Conservation (phyloP, 345 rosid genomes). For the Syzygium aqueum region DNA sequence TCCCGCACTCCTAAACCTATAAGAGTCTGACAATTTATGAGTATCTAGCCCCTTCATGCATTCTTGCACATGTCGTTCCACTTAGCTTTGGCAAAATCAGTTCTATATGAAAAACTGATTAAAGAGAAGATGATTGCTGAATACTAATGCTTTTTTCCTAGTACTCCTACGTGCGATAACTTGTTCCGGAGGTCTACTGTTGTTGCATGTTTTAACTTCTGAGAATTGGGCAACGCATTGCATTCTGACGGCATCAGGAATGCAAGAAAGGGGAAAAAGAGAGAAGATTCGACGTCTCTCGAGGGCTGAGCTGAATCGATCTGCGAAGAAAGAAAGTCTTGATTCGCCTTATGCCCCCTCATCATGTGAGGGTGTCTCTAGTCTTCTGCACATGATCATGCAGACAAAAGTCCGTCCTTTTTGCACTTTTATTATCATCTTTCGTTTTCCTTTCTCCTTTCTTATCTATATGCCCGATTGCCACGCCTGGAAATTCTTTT, state of each 20-base stretch:
- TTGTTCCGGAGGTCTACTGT: background rate
- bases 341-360: slow-evolving; percentile 1
- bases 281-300: background rate
- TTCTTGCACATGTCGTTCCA: background rate
- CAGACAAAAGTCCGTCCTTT: background rate
- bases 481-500: background rate
- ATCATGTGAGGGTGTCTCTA: background rate
- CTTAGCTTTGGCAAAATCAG: background rate
- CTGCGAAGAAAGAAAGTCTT: background rate
- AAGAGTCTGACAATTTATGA: background rate
- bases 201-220: background rate
- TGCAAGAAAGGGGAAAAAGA: background rate
- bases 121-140: background rate
- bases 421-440: background rate
- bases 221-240: background rate
- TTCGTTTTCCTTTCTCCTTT: background rate
- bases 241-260: background rate
- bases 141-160: background rate
- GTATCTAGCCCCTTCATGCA: background rate
- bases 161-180: background rate
- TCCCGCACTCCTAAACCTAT: background rate
- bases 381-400: background rate
- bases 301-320: background rate
- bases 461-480: background rate
- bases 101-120: background rate